Base-by-base conservation (phyloP, 2,329 filamentous ascomycete species). In the Aspergillus texensis region DNA sequence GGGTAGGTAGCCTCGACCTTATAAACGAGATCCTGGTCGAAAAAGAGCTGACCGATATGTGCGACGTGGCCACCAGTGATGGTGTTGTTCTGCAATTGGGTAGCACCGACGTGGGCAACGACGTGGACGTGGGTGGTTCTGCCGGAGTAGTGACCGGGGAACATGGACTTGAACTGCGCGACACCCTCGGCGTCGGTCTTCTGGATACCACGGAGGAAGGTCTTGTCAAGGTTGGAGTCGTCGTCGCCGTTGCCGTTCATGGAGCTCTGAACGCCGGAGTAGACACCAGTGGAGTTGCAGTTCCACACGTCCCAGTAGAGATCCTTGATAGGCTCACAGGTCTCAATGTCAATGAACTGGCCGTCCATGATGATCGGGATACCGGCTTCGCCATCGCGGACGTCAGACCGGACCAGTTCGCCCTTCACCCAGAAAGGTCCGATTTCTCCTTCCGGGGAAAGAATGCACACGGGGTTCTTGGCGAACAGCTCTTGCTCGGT, bases 11-110 rank as follows among this genome's bases (percentile, higher is more conserved):
- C 74, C 66, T 86, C 82, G 57, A 89, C 83, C 48, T 78, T 65
- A 30, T 67, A 68, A 66, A 85, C 80, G 19, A 89, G 80, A 62
- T 79, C 77, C 71, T 88, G 83, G 69, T 89, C 85, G 52, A 85
- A 86, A 80, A 87, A 89, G 54, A 87, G 71, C 72, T 90, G 87
- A 21, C 88, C 87, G 45, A 89, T 82, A 73, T 90, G 87, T 10
- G 83, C 80, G 57, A 85, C 81, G 46, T 75, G 79, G 24, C 79
- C 80, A 58, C 81, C 83, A 43, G 77, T 76, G 62, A 85, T 81
- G 1, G 72, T 74, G 24, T 70, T 69, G 60, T 74, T 74, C 1
- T 65, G 32, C 41, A 74, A 57, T 10, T 81, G 66, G 16, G 68
- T 64, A 8, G 68, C 70, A 12, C 75, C 74, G 21, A 68, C 63